These are phyloP conservation scores for Candida coquimbonensis DNA, from an alignment of 805 yeast species.

Conservation along the genomic window DNA sequence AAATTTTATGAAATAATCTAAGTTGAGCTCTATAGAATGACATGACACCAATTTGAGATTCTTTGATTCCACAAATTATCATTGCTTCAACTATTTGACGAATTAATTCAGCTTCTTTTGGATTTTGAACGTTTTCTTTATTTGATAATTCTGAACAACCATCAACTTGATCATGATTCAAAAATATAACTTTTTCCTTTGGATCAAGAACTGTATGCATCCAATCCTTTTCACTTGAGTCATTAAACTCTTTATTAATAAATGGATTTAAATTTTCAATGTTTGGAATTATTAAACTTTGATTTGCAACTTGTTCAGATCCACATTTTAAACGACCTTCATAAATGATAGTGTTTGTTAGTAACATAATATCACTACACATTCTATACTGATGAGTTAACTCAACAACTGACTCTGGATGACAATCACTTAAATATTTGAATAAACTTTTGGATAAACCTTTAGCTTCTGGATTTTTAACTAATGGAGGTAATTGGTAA, in stretches of 20 bases:
- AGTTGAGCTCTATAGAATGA: constrained; percentile 84
- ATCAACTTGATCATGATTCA: constrained; percentile 68
- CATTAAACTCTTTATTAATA: constrained; percentile 1
- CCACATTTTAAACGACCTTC: constrained; percentile 76
- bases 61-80: constrained; percentile 50
- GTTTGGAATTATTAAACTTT: constrained; percentile 43
- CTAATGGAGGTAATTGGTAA: constrained; percentile 85
- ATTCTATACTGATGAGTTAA: constrained; percentile 83
- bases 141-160: constrained; percentile 42
- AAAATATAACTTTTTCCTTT: constrained; percentile 58
- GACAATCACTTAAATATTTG: constrained; percentile 59
- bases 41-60: constrained; percentile 72
- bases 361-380: constrained; percentile 81
- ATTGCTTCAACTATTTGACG: constrained; percentile 55
- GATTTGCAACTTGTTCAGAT: constrained; percentile 51
- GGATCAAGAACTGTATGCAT: constrained; percentile 47
- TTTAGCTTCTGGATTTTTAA: constrained; percentile 57
- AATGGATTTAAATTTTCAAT: constrained; percentile 7
- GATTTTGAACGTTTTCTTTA: constrained; percentile 69
- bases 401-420: constrained; percentile 71
- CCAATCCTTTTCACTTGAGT: constrained; percentile 37
- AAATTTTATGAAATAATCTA: constrained; percentile 32
- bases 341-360: constrained; percentile 77
- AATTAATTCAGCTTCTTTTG: constrained; percentile 62
- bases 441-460: constrained; percentile 71